phyloP scores from a whole-genome alignment of 2,329 filamentous ascomycete species.

The Lecanosticta acicola region DNA sequence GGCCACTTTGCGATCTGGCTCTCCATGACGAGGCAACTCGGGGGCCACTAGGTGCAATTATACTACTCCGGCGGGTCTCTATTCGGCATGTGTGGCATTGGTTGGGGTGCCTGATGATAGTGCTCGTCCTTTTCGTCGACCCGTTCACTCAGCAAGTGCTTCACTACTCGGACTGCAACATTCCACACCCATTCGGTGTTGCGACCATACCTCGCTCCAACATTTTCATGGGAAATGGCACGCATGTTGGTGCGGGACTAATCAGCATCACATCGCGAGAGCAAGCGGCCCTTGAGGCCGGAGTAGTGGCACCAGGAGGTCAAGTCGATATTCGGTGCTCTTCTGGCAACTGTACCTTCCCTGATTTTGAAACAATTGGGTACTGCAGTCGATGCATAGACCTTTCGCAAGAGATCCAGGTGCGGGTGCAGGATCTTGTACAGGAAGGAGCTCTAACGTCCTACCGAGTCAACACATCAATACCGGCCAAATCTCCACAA shows the following conservation, averaged over 20 bases:
- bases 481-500: too few relatives aligned
- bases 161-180: conserved; percentile 8
- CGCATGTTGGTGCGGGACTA: conserved; percentile 2
- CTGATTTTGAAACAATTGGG: conserved; percentile 7
- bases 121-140: conserved; percentile 4
- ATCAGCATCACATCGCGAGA: conserved; percentile 6
- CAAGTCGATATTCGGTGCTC: background rate
- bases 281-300: conserved; percentile 7
- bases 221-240: conserved; percentile 7
- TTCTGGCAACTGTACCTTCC: conserved; percentile 12
- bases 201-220: conserved; percentile 8
- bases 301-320: conserved; percentile 4
- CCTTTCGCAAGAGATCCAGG: background rate
- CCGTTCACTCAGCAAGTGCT: conserved; percentile 13
- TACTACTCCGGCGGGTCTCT: conserved; percentile 1
- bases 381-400: conserved; percentile 11
- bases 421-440: background rate
- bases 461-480: background rate
- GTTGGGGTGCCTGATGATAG: conserved; percentile 7
- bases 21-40: conserved; percentile 9
- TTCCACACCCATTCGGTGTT: background rate
- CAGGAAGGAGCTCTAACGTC: background rate
- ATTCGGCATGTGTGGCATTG: conserved; percentile 8
- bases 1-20: conserved; percentile 7
- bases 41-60: conserved; percentile 6